Base-by-base conservation (phyloP, 2,329 filamentous ascomycete species). In the Calcarisporium arbuscula region DNA sequence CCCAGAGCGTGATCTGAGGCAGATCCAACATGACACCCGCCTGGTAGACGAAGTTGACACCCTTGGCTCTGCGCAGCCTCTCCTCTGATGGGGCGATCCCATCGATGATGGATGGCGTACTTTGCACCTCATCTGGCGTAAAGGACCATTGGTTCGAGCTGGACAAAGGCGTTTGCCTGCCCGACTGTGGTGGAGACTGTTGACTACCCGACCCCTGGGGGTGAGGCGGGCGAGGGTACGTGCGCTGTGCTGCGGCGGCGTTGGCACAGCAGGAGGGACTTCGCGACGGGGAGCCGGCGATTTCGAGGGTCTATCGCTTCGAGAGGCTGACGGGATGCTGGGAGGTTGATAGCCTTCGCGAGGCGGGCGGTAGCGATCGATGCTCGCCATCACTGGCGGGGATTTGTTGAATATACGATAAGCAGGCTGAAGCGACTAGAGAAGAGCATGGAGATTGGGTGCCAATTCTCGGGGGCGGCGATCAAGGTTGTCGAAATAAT, bases 11-110 rank as follows among this genome's bases (percentile, higher is more conserved):
- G 36, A 92, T 78, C 58, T 95, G 89, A 10, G 90, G 90, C 32
- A 96, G 68, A 56, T 94, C 90, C 34, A 96, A 74, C 67, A 95
- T 80, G 46, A 94, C 86, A 44, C 90, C 92, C 28, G 90, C 87
- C 59, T 95, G 89, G 43, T 87, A 82, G 51, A 98, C 94, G 62
- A 98, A 98, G 58, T 95, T 94, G 54, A 95, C 82, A 30, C 92
- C 90, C 58, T 96, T 96, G 41, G 85, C 82, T 36, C 92, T 78
- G 39, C 85, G 72, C 45, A 83, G 72, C 42, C 86, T 74, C 64
- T 96, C 92, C 53, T 92, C 81, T 19, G 80, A 75, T 4, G 80
- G 71, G 8, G 77, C 59, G 55, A 96, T 76, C 16, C 90, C 90
- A 47, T 95, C 85, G 11, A 88, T 62, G 39, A 94, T 80, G 34